Conservation (phyloP, 345 rosid species). For the Excoecaria agallocha region DNA sequence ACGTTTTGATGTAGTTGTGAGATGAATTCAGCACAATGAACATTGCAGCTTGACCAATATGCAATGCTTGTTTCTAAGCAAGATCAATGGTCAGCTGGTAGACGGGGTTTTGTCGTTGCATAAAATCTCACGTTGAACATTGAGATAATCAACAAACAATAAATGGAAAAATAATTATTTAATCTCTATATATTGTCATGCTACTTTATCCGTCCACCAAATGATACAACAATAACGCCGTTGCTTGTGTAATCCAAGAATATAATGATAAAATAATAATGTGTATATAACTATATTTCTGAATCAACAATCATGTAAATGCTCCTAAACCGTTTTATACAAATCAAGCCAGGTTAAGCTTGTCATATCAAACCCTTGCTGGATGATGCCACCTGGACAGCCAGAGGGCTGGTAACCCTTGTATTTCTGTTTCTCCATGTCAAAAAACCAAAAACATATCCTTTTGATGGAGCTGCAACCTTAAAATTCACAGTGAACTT, state of each 20-base stretch:
- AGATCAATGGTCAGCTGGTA: too few relatives aligned
- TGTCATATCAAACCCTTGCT: conserved; percentile 32
- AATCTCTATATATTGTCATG: background rate
- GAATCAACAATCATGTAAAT: conserved; percentile 8
- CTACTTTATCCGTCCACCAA: background rate
- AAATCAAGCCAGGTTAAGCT: background rate
- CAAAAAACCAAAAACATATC: conserved; percentile 46
- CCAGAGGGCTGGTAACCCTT: conserved; percentile 44
- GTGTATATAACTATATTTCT: background rate
- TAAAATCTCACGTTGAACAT: background rate
- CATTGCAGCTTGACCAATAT: too few relatives aligned
- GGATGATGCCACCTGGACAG: conserved; percentile 37
- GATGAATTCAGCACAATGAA: too few relatives aligned
- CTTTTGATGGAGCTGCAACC: conserved; percentile 39
- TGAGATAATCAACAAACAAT: background rate
- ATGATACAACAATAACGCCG: background rate
- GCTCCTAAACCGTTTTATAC: conserved; percentile 14
- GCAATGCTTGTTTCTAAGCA: too few relatives aligned
- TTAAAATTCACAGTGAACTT: conserved; percentile 43
- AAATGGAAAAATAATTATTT: background rate
- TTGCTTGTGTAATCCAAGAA: background rate
- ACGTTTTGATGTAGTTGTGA: too few relatives aligned
- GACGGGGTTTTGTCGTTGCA: background rate
- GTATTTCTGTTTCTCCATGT: conserved; percentile 41
- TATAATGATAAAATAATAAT: too few relatives aligned